Conservation (phyloP, 2,329 filamentous ascomycete species). For the Plectosphaerella plurivora region DNA sequence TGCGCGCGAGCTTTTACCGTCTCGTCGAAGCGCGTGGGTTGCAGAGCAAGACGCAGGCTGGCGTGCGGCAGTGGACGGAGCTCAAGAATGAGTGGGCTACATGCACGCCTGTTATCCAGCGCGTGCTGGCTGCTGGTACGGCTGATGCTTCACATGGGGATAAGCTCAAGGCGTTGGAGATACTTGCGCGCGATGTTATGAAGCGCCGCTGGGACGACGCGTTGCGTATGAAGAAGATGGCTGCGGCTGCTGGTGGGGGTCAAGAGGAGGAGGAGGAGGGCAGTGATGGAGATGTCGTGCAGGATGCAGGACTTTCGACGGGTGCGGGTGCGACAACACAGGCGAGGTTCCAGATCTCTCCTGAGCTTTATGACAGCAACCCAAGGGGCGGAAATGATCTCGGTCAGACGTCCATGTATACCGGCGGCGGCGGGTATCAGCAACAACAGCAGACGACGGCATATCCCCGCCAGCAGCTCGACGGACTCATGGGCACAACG, state of each 20-base stretch:
- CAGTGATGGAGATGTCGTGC: not conserved
- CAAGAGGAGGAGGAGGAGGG: constrained; percentile 1
- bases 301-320: too few species aligned
- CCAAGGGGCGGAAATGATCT: not conserved
- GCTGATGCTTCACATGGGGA: constrained; percentile 46
- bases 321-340: not conserved
- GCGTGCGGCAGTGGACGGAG: constrained; percentile 65
- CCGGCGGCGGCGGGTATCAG: not conserved
- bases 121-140: constrained; percentile 45
- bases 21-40: constrained; percentile 63
- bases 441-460: not conserved
- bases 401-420: not conserved
- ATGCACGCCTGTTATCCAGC: constrained; percentile 49
- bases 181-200: constrained; percentile 71
- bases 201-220: constrained; percentile 70
- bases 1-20: constrained; percentile 62
- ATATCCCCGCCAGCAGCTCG: not conserved
- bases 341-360: not conserved
- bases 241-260: constrained; percentile 12
- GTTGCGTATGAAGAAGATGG: constrained; percentile 34
- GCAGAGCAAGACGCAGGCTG: constrained; percentile 68
- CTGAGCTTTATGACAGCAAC: not conserved
- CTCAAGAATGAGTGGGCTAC: constrained; percentile 66
- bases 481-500: constrained; percentile 23
- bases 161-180: constrained; percentile 63